Percentiles rank a stretch among this genome's conserved stretches.
These are phyloP conservation scores for Aspergillus taichungensis DNA, from an alignment of 495 filamentous ascomycete genomes.

Conservation along the genomic window DNA sequence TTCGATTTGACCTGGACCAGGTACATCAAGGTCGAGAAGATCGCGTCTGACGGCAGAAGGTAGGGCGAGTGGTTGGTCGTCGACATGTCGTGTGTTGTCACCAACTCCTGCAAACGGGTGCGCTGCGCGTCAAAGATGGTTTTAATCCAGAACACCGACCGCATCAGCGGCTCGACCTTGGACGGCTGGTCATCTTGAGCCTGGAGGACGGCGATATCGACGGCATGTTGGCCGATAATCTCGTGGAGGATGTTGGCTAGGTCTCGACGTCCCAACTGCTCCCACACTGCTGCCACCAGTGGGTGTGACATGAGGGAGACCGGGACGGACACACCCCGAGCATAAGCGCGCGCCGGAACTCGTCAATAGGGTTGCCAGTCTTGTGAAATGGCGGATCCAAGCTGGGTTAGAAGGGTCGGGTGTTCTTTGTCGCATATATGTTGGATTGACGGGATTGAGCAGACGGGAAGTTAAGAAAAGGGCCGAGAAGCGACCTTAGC, in stretches of 20 bases:
- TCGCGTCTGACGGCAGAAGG: constrained; percentile 12
- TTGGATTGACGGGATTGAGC: too few relatives aligned
- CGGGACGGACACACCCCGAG: constrained; percentile 1
- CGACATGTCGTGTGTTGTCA: constrained; percentile 9
- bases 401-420: too few relatives aligned
- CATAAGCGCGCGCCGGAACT: constrained; percentile 7
- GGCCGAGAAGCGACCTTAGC: too few relatives aligned
- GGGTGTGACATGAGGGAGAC: constrained; percentile 22
- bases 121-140: constrained; percentile 23
- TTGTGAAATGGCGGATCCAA: too few relatives aligned
- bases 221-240: constrained; percentile 19
- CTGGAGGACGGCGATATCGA: constrained; percentile 11
- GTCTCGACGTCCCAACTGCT: constrained; percentile 21
- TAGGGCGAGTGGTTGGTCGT: constrained; percentile 11
- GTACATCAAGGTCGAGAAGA: constrained; percentile 20
- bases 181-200: constrained; percentile 8
- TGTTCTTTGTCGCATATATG: too few relatives aligned
- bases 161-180: constrained; percentile 13
- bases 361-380: not conserved
- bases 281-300: constrained; percentile 23
- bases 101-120: constrained; percentile 15
- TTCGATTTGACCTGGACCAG: constrained; percentile 15
- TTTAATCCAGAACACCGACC: constrained; percentile 19
- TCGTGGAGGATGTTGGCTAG: constrained; percentile 21
- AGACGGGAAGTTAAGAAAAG: too few relatives aligned